phyloP scores from a whole-genome alignment of 352 stramenopile genomes.

The Pythium sp. region DNA sequence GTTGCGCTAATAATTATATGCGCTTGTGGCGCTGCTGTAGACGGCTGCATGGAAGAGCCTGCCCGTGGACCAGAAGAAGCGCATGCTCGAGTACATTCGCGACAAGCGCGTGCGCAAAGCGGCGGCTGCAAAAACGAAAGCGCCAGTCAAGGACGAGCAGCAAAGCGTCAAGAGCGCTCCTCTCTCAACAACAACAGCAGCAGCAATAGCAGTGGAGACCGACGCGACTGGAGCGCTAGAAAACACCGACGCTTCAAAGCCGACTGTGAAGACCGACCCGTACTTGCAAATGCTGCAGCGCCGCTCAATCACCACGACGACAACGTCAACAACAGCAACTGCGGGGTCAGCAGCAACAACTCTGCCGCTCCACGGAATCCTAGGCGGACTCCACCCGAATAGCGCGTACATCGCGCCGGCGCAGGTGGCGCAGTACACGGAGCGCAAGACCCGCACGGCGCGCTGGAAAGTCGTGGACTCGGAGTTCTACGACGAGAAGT shows the following conservation, averaged over 20 bases:
- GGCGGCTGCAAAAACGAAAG: slow-evolving; percentile 14
- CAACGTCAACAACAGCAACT: background rate
- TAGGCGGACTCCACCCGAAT: slow-evolving; percentile 37
- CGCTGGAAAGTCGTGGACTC: slow-evolving; percentile 71
- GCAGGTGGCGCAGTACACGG: slow-evolving; percentile 47
- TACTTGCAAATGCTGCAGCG: slow-evolving; percentile 84
- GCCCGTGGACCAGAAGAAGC: slow-evolving; percentile 73
- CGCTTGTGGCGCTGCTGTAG: slow-evolving; percentile 18
- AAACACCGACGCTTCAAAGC: background rate
- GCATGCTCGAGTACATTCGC: slow-evolving; percentile 83
- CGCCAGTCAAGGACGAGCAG: background rate
- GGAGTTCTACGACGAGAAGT: slow-evolving; percentile 67
- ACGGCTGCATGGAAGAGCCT: slow-evolving; percentile 74
- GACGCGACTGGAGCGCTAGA: background rate
- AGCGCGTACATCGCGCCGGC: slow-evolving; percentile 58
- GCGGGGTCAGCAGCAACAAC: background rate
- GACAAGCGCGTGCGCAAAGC: slow-evolving; percentile 41
- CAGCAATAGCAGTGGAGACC: slow-evolving; percentile 11
- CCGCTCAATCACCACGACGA: slow-evolving; percentile 39
- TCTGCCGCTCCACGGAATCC: background rate
- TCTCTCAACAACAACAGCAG: background rate
- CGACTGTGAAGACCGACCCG: slow-evolving; percentile 47
- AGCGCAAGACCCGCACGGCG: slow-evolving; percentile 40
- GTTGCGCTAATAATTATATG: background rate
- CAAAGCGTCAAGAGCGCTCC: background rate